Conservation (phyloP, 768 basidiomycete genomes). For the Gloeostereum incarnatum region DNA sequence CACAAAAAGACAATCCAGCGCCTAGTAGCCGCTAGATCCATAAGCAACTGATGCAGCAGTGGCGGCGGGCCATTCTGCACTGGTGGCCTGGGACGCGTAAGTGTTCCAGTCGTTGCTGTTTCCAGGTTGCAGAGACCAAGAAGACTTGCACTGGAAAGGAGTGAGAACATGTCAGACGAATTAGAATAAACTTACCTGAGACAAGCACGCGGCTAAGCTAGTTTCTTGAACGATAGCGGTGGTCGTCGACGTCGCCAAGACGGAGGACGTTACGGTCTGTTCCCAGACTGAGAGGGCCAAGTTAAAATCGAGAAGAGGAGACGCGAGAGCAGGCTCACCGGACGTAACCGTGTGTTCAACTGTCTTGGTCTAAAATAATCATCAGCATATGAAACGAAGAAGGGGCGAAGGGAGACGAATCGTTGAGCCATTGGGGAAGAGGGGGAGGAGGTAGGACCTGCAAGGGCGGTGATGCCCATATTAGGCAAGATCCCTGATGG, state of each 20-base stretch:
- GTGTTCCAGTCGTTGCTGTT: conserved; percentile 43
- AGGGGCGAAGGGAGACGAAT: too few species aligned
- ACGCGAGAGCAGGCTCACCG: conserved; percentile 14
- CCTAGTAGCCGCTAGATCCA: conserved; percentile 18
- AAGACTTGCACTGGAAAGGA: conserved; percentile 42
- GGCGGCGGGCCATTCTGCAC: conserved; percentile 4
- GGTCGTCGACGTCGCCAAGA: conserved; percentile 35
- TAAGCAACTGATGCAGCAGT: conserved; percentile 11
- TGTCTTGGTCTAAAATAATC: conserved; percentile 43
- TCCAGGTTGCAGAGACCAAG: conserved; percentile 39
- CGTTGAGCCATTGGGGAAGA: too few species aligned
- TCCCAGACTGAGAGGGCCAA: neutral
- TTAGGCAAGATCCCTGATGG: too few species aligned
- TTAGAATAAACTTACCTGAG: conserved; percentile 23
- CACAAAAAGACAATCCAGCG: conserved; percentile 9
- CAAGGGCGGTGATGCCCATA: too few species aligned
- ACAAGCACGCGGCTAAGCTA: conserved; percentile 44
- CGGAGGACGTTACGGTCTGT: conserved; percentile 17
- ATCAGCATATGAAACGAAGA: conserved; percentile 1
- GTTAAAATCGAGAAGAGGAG: neutral
- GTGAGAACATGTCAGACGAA: conserved; percentile 1
- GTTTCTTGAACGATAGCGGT: conserved; percentile 37
- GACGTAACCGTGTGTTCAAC: conserved; percentile 46
- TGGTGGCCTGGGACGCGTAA: conserved; percentile 22
- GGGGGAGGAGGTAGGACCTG: too few species aligned